Percentiles rank a stretch among this genome's conserved stretches.
phyloP scores from a whole-genome alignment of 1,284 basidiomycete genomes.

The Rhodotorula sp. region DNA sequence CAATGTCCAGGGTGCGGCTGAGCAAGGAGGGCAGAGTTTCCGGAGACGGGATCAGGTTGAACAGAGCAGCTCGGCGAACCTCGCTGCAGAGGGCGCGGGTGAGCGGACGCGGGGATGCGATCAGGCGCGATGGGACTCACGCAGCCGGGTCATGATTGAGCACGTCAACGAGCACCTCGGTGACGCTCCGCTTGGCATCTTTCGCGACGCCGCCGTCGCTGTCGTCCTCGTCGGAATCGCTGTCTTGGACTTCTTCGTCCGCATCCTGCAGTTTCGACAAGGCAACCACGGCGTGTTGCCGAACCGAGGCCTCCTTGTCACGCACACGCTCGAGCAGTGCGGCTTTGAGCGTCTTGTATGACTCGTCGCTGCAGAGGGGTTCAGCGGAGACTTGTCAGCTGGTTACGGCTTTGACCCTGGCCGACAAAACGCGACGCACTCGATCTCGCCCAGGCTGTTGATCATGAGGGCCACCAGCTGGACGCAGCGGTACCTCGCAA shows the following conservation, averaged over 20 bases:
- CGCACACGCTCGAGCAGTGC: constrained; percentile 72
- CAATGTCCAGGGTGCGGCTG: constrained; percentile 78
- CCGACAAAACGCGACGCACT: constrained; percentile 53
- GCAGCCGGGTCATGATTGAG: constrained; percentile 73
- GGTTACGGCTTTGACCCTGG: neutral
- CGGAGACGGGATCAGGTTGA: constrained; percentile 68
- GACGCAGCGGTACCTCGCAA: constrained; percentile 74
- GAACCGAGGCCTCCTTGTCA: constrained; percentile 81
- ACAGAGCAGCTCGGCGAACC: constrained; percentile 80
- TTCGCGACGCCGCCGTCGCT: constrained; percentile 57
- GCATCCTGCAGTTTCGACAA: constrained; percentile 78
- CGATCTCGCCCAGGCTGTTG: constrained; percentile 73
- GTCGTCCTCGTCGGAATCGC: constrained; percentile 60
- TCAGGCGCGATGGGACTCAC: constrained; percentile 54
- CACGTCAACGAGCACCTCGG: constrained; percentile 54
- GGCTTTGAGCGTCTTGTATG: constrained; percentile 66
- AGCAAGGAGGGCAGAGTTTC: constrained; percentile 68
- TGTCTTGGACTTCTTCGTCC: constrained; percentile 65
- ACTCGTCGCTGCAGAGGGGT: constrained; percentile 64
- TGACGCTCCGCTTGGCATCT: constrained; percentile 53
- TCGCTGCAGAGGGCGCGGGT: constrained; percentile 59
- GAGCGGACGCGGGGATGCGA: neutral
- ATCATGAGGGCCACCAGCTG: constrained; percentile 79
- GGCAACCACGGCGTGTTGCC: constrained; percentile 80
- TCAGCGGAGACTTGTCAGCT: neutral